Evolutionary conservation across 257 asterid genomes (phyloP), one percentile per base, ranked within the genome.

Genomic region (Penstemon eatonii): DNA sequence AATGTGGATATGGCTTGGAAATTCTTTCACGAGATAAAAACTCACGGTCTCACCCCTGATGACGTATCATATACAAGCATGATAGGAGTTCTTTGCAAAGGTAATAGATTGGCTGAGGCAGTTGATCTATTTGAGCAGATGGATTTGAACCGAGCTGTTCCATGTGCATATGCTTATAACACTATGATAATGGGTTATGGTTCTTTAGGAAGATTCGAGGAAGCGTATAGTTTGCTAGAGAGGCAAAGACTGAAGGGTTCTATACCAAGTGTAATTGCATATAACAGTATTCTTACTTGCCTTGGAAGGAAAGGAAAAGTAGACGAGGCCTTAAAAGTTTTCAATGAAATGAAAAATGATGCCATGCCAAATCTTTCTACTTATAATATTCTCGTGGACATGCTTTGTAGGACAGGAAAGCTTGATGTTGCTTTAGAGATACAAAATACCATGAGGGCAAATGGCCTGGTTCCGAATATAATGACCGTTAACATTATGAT

Each of bases 161-260:
- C 99, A 1, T 93, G 97, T 76, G 99, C 99, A 9, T 90, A 88
- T 78, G 96, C 99, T 64, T 94, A 94, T 75, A 89, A 86, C 79
- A 88, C 99, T 54, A 85, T 93, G 97, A 90, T 94, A 66, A 90
- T 94, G 99, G 99, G 96, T 46, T 91, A 88, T 10, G 97, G 99
- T 38, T 85, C 86, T 36, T 87, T 83, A 63, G 96, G 97, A 42
- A 86, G 77, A 78, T 94, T 94, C 25, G 84, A 85, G 38, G 95
- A 94, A 77, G 99, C 92, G 5, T 90, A 84, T 77, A 68, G 53
- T 66, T 87, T 90, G 73, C 91, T 94, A 15, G 99, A 91, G 81
- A 86, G 97, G 80, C 99, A 94, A 62, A 85, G 92, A 75, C 73
- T 72, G 56, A 94, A 85, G 75, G 99, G 99, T 6, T 84, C 97